Percentiles rank a stretch among this genome's conserved stretches.
Evolutionary conservation across 139 green algal genomes (phyloP).

Genomic region (Haematococcus lacustris): DNA sequence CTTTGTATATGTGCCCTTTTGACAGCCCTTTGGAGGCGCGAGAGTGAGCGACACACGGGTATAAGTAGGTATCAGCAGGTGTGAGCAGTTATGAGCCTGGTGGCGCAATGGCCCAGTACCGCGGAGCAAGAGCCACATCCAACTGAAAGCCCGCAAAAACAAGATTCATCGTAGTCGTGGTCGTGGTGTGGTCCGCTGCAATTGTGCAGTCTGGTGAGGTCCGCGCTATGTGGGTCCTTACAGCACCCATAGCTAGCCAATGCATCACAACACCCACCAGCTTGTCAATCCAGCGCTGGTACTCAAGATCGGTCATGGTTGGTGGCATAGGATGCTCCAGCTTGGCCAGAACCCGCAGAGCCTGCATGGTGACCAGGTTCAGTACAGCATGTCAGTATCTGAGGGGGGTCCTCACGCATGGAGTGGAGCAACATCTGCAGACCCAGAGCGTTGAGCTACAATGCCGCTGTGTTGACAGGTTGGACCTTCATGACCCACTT

Average conservation of each 20-base stretch:
- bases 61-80: not conserved
- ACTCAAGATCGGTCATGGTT: conserved; percentile 21
- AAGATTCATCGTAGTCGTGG: not conserved
- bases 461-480: not conserved
- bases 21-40: too few relatives aligned
- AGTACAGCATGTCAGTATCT: not conserved
- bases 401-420: not conserved
- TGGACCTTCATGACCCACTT: too few relatives aligned
- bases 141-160: not conserved
- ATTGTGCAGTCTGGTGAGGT: not conserved
- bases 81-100: not conserved
- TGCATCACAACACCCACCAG: not conserved
- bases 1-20: too few relatives aligned
- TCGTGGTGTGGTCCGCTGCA: not conserved
- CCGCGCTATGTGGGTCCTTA: not conserved
- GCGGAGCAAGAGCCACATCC: not conserved
- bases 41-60: too few relatives aligned
- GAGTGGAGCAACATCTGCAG: not conserved
- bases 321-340: conserved; percentile 36
- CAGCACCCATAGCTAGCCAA: not conserved
- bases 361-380: conserved; percentile 3
- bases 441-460: not conserved
- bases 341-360: conserved; percentile 35
- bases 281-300: conserved; percentile 15
- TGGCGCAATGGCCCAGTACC: not conserved